Base-by-base conservation (phyloP, 2,329 filamentous ascomycete genomes). In the Aulographum hederae region DNA sequence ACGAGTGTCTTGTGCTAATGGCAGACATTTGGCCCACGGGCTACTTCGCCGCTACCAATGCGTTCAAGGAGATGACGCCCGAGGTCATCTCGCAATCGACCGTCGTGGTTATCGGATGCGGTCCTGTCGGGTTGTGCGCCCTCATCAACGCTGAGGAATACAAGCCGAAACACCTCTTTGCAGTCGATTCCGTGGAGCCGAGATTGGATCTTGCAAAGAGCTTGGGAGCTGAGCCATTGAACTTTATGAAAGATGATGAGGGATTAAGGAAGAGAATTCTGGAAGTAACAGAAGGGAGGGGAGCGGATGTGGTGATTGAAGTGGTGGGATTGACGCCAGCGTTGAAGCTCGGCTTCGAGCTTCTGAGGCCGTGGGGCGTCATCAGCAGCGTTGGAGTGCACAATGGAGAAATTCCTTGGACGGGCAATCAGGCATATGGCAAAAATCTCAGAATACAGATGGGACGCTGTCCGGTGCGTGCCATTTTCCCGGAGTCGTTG, bases 21-120 rank as follows among this genome's bases (percentile, higher is more conserved):
- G 82, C 80, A 12, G 84, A 93, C 47, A 91, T 93, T 44, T 92
- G 89, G 53, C 84, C 84, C 18, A 66, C 61, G 0, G 79, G 85
- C 5, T 92, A 72, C 56, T 92, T 85, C 43, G 84, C 80, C 5
- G 79, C 79, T 4, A 65, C 67, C 35, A 89, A 82, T 45, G 85
- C 73, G 5, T 76, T 92, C 51, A 68, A 69, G 35, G 56, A 74
- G 45, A 61, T 75, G 25, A 60, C 56, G 11, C 44, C 46, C 11
- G 63, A 71, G 37, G 62, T 73, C 34, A 67, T 75, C 32, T 53
- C 61, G 13, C 68, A 80, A 29, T 69, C 73, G 37, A 79, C 75
- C 0, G 73, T 82, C 0, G 78, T 91, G 1, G 58, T 92, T 14
- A 69, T 93, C 36, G 85, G 85, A 4, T 92, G 84, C 46, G 85